Percentiles rank a stretch among this genome's conserved stretches.
Evolutionary conservation across 176 grass and related monocot genomes (phyloP).

Genomic region (Carex parvula): DNA sequence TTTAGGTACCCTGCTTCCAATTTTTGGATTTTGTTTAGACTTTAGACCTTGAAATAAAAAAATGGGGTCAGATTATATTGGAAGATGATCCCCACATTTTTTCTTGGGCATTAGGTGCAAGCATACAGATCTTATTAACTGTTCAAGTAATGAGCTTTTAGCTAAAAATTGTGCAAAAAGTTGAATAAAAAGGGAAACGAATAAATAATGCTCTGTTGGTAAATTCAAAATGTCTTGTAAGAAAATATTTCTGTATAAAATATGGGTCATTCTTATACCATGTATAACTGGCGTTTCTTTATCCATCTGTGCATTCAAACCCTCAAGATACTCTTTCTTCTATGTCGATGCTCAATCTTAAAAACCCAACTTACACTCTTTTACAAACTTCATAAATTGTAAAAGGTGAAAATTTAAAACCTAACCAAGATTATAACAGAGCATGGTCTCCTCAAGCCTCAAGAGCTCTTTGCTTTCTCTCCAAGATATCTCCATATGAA

Average conservation of each 20-base stretch:
- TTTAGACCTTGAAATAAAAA: background rate
- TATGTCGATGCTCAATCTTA: background rate
- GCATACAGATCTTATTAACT: background rate
- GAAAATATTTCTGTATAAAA: background rate
- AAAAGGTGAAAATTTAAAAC: background rate
- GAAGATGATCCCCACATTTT: background rate
- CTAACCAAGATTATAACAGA: background rate
- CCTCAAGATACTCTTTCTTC: background rate
- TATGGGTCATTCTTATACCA: background rate
- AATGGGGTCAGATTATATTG: too few species aligned
- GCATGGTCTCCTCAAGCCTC: background rate
- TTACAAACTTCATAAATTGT: background rate
- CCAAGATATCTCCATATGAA: slow-evolving; percentile 19
- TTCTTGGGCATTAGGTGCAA: slow-evolving; percentile 2
- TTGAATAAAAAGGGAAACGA: background rate
- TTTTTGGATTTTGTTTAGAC: background rate
- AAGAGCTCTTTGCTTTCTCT: slow-evolving; percentile 37
- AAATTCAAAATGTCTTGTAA: background rate
- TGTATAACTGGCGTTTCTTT: slow-evolving; percentile 1
- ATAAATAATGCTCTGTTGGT: background rate
- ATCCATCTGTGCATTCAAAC: background rate
- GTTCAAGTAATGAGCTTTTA: background rate
- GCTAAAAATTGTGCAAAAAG: background rate
- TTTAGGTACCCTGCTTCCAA: background rate
- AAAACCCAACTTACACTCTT: background rate